Conservation (phyloP, 208 protist species). For the Leishmania guyanensis region DNA sequence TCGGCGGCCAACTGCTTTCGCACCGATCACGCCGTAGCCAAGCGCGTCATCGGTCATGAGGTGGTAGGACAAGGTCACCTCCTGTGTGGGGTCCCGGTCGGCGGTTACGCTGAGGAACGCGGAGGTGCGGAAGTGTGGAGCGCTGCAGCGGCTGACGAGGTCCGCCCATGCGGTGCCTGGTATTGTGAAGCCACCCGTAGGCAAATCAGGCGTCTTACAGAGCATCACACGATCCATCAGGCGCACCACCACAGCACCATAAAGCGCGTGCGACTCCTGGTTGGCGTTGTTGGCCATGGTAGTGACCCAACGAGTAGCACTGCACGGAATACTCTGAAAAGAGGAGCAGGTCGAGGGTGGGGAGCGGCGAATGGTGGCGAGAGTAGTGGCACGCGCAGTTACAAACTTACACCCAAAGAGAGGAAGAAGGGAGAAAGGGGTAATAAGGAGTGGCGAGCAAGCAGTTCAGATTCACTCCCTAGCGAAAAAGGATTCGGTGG, state of each 20-base stretch:
- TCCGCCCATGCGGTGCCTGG: conserved; percentile 77
- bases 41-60: conserved; percentile 79
- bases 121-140: conserved; percentile 77
- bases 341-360: neutral
- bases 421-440: neutral
- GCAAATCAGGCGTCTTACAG: conserved; percentile 58
- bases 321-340: neutral
- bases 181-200: conserved; percentile 65
- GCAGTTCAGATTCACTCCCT: neutral
- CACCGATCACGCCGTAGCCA: conserved; percentile 70
- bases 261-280: conserved; percentile 39
- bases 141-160: conserved; percentile 77
- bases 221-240: conserved; percentile 80
- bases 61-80: conserved; percentile 77
- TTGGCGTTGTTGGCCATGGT: conserved; percentile 14
- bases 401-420: neutral
- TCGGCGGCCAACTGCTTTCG: conserved; percentile 47
- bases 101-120: conserved; percentile 58
- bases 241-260: conserved; percentile 79
- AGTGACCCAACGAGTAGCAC: neutral
- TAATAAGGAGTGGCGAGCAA: neutral
- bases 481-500: neutral
- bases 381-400: neutral
- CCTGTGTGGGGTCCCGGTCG: conserved; percentile 36
- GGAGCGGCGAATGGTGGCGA: neutral